Conservation (phyloP, 306 rosid genomes). For the Spatholobus suberectus region DNA sequence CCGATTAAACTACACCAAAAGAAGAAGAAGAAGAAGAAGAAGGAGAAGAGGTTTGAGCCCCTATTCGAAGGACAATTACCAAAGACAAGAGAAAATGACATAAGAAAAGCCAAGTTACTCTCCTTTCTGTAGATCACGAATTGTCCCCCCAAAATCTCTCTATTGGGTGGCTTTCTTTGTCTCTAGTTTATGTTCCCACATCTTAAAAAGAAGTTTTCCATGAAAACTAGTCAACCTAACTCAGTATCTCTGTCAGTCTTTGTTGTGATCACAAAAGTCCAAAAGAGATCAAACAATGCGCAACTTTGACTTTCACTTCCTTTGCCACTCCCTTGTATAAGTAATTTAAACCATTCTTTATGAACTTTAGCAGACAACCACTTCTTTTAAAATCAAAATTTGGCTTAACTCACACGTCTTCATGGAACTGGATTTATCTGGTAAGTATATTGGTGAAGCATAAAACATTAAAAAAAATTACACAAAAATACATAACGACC, state of each 20-base stretch:
- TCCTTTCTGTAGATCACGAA: slow-evolving; percentile 57
- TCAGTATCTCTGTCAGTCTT: slow-evolving; percentile 77
- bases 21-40: background rate
- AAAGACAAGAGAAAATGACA: slow-evolving; percentile 66
- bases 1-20: slow-evolving; percentile 28
- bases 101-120: slow-evolving; percentile 54
- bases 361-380: slow-evolving; percentile 59
- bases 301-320: slow-evolving; percentile 80
- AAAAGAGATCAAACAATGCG: slow-evolving; percentile 69
- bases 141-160: slow-evolving; percentile 60
- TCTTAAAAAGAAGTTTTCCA: slow-evolving; percentile 65
- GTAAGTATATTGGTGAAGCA: slow-evolving; percentile 34
- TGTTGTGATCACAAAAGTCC: slow-evolving; percentile 80
- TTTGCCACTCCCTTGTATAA: slow-evolving; percentile 31
- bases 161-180: slow-evolving; percentile 65
- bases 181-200: slow-evolving; percentile 70
- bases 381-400: slow-evolving; percentile 52
- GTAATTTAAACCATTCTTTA: slow-evolving; percentile 47
- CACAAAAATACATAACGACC: slow-evolving; percentile 21
- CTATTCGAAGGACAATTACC: slow-evolving; percentile 41
- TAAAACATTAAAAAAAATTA: slow-evolving; percentile 28
- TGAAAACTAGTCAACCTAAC: slow-evolving; percentile 63
- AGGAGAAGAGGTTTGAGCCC: slow-evolving; percentile 14
- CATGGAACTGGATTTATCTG: slow-evolving; percentile 54
- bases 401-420: slow-evolving; percentile 68